Evolutionary conservation across 148 eudicot genomes (phyloP), one percentile per base, ranked within the genome.

Genomic region (Arbutus unedo): DNA sequence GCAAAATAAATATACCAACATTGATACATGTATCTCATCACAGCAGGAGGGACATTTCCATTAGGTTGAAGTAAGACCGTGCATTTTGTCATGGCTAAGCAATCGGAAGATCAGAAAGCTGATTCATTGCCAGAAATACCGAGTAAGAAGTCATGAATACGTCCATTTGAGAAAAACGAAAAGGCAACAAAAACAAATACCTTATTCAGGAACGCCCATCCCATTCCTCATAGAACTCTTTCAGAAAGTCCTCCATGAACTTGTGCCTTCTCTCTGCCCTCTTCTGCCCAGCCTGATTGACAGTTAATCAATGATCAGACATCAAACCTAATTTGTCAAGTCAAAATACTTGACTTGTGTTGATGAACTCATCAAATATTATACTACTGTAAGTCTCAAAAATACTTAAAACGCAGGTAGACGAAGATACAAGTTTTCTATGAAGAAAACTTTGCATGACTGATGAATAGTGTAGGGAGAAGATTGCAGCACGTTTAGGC

Each of bases 241-340:
- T 87, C 74, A 96, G 62, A 84, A 91, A 96, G 79, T 94, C 91
- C 90, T 93, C 95, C 99, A 96, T 96, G 87, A 96, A 94, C 80
- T 90, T 92, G 92, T 96, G 99, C 87, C 97, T 89, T 83, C 83
- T 91, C 89, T 91, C 94, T 51, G 99, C 99, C 86, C 88, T 96
- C 86, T 80, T 87, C 83, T 82, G 87, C 82, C 99, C 99, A 80
- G 99, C 95, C 98, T 96, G 90, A 62, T 21, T 62, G 38, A 75
- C 79, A 83, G 54, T 38, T 57, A 56, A 41, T 62, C 51, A 44
- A 53, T 68, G 3, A 19, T 55, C 18, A 59, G 25, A 77, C 9
- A 4, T 50, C 44, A 23, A 21, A 66, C 54, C 1, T 60, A 21
- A 44, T 13, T 53, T 51, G 31, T 47, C 80, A 38, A 18, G 10